Evolutionary conservation across 495 filamentous ascomycete species (phyloP), one percentile per base, ranked within the genome.

Genomic region (Evernia prunastri): DNA sequence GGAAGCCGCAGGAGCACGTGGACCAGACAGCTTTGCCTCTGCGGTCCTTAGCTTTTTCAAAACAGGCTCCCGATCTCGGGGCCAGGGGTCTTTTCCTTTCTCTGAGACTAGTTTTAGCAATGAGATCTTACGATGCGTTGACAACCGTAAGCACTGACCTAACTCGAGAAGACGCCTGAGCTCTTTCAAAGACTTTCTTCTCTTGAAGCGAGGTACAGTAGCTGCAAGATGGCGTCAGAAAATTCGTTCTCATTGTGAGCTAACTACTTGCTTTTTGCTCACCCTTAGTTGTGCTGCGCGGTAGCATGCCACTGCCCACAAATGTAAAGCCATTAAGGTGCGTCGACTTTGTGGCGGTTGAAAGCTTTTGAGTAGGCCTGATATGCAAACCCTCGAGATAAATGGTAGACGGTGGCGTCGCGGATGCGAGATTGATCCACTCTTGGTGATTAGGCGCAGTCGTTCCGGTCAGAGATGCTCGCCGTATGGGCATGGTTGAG

Each of bases 181-280:
- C 39, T 79, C 78, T 49, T 77, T 79, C 42, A 73, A 65, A 23
- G 78, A 81, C 65, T 73, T 75, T 54, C 78, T 72, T n/a, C 70
- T 70, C 20, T 70, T 71, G 63, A 79, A 77, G 35, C 64, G 63
- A 11, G 78, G 76, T 35, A 80, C 53, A 13, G 69, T 70, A 25
- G 72, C 74, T 70, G 56, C 27, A 35, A n/a, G 11, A 6, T 9
- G 11, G 10, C 20, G 66, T 70, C n/a, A 67, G 64, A 37, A 6
- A 17, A 13, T 10, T 47, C n/a, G 45, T 15, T 7, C 35, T 29
- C 1, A 33, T 17, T 29, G 8, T 12, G 29, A 9, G 35, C 56
- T 12, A 33, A 35, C 18, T 6, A 15, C 4, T 9, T 54, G 5
- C 40, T 29, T 20, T 23, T n/a, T 3, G 15, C 43, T 59, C 63